Conservation (phyloP, 176 grass and related monocot species). For the Pontederia crassipes region DNA sequence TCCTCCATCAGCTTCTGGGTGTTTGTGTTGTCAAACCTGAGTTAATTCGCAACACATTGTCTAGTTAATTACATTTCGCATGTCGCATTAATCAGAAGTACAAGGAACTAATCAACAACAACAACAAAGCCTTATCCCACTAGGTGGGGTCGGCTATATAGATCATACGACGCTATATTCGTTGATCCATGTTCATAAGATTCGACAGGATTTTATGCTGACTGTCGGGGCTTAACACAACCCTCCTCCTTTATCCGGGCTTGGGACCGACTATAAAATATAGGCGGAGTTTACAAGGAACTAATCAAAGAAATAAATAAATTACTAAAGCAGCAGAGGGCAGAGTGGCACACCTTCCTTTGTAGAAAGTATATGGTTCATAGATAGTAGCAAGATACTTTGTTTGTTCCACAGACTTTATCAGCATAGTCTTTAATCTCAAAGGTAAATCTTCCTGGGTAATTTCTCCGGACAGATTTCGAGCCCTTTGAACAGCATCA, state of each 20-base stretch:
- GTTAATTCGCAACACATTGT: neutral
- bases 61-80: too few relatives aligned
- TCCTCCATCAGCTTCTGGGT: slow-evolving; percentile 44
- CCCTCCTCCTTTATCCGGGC: too few relatives aligned
- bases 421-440: slow-evolving; percentile 36
- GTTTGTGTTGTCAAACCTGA: slow-evolving; percentile 71
- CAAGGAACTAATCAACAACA: neutral
- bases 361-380: slow-evolving; percentile 87
- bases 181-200: too few relatives aligned
- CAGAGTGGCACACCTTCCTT: slow-evolving; percentile 43
- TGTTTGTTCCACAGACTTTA: slow-evolving; percentile 67
- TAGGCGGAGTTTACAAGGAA: too few relatives aligned
- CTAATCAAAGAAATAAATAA: neutral
- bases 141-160: too few relatives aligned
- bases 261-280: too few relatives aligned
- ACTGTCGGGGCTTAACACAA: too few relatives aligned
- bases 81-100: too few relatives aligned
- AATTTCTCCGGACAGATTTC: neutral
- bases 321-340: neutral
- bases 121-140: too few relatives aligned
- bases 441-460: slow-evolving; percentile 21
- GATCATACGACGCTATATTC: too few relatives aligned
- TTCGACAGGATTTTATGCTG: too few relatives aligned
- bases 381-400: slow-evolving; percentile 75
- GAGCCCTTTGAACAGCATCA: slow-evolving; percentile 47